These are phyloP conservation scores for Aspergillus costaricaensis DNA, from an alignment of 2,329 filamentous ascomycete genomes.

Conservation along the genomic window DNA sequence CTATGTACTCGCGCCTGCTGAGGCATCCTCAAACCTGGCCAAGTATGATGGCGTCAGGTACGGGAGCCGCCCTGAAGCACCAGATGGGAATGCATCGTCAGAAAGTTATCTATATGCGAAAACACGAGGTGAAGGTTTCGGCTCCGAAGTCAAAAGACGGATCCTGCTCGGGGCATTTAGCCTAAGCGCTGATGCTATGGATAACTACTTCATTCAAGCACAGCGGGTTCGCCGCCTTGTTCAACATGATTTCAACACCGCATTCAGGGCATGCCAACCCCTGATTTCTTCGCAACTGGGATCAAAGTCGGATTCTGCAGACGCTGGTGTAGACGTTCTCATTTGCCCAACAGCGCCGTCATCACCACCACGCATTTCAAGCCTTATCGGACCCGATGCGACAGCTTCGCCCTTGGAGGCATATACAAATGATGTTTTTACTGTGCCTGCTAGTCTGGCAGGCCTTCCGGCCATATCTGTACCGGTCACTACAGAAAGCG, in stretches of 20 bases:
- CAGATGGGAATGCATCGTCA: constrained; percentile 56
- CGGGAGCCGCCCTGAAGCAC: constrained; percentile 58
- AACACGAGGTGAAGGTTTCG: constrained; percentile 74
- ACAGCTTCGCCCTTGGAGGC: constrained; percentile 61
- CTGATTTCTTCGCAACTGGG: constrained; percentile 44
- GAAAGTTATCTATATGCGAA: constrained; percentile 67
- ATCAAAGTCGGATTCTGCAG: constrained; percentile 6
- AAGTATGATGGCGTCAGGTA: constrained; percentile 98
- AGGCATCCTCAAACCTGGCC: constrained; percentile 92
- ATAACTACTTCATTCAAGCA: constrained; percentile 96
- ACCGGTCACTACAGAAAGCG: constrained; percentile 56
- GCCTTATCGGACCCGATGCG: constrained; percentile 47
- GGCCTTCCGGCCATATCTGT: constrained; percentile 87
- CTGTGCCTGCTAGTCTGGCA: constrained; percentile 89
- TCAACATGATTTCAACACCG: constrained; percentile 79
- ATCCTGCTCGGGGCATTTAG: constrained; percentile 90
- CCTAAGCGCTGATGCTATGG: constrained; percentile 83
- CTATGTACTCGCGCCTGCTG: constrained; percentile 91
- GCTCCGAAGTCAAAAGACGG: constrained; percentile 79
- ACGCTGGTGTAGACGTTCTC: constrained; percentile 70
- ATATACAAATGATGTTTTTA: constrained; percentile 94
- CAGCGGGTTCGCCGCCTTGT: constrained; percentile 84
- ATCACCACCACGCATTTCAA: constrained; percentile 65
- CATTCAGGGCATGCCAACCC: constrained; percentile 71
- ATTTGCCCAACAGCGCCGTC: constrained; percentile 85